Percentiles rank a stretch among this genome's conserved stretches.
Evolutionary conservation across 495 filamentous ascomycete species (phyloP).

Genomic region (Penicillium mononematosum): DNA sequence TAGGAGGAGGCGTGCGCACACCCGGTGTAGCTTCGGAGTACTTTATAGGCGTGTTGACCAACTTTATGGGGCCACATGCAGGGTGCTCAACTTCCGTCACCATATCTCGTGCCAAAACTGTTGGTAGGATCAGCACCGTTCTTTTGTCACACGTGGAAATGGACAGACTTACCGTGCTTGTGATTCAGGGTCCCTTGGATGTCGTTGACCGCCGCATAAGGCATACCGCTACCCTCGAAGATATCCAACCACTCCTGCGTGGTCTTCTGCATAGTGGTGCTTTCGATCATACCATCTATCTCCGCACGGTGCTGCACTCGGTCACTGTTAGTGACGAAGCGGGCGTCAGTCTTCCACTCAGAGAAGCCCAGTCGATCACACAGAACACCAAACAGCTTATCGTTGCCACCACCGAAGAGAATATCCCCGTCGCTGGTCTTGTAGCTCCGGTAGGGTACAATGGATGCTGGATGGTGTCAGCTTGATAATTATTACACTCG

Average conservation of each 20-base stretch:
- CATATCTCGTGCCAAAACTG: slow-evolving; percentile 82
- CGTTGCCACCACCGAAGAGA: slow-evolving; percentile 91
- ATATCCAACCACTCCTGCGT: slow-evolving; percentile 87
- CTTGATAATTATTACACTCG: neutral
- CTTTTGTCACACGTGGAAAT: neutral
- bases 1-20: slow-evolving; percentile 78
- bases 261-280: slow-evolving; percentile 70
- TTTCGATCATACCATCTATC: slow-evolving; percentile 75
- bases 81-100: slow-evolving; percentile 82
- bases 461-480: slow-evolving; percentile 63
- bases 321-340: slow-evolving; percentile 76
- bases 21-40: slow-evolving; percentile 79
- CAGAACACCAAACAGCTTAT: slow-evolving; percentile 82
- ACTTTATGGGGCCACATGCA: slow-evolving; percentile 76
- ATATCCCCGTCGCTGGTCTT: slow-evolving; percentile 91
- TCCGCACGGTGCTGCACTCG: slow-evolving; percentile 75
- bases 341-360: slow-evolving; percentile 74
- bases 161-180: slow-evolving; percentile 59
- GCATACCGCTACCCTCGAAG: slow-evolving; percentile 87
- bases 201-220: slow-evolving; percentile 94
- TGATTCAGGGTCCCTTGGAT: slow-evolving; percentile 81
- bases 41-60: slow-evolving; percentile 95
- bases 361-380: slow-evolving; percentile 74
- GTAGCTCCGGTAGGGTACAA: slow-evolving; percentile 93
- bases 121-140: slow-evolving; percentile 4